Conservation (phyloP, 305 asterid species). For the Fraxinus albicans region DNA sequence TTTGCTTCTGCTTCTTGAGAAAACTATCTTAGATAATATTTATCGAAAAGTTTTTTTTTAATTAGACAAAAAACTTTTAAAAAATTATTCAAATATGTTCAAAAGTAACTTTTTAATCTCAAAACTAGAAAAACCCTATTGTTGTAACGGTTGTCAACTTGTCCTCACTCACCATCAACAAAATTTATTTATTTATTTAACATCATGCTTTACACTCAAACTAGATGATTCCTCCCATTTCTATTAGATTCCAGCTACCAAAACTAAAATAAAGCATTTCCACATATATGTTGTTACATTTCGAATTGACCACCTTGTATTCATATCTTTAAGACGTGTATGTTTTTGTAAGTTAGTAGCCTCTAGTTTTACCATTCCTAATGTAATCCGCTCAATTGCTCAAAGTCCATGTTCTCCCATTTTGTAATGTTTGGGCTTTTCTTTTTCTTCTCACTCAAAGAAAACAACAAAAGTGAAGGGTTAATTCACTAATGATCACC, state of each 20-base stretch:
- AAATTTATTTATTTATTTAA: neutral
- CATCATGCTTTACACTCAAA: neutral
- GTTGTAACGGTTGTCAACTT: neutral
- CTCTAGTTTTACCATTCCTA: neutral
- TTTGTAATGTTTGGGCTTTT: neutral
- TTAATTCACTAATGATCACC: neutral
- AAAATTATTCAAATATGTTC: neutral
- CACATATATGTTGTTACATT: neutral
- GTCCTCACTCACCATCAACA: neutral
- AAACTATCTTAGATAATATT: no score
- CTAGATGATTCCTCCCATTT: neutral
- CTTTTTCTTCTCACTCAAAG: neutral
- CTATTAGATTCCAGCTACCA: neutral
- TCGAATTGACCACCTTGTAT: neutral
- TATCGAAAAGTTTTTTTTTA: no score
- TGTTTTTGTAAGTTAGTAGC: neutral
- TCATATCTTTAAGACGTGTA: neutral
- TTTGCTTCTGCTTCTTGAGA: neutral
- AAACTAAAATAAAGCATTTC: neutral
- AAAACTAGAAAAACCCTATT: no score
- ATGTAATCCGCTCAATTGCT: neutral
- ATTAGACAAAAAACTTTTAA: neutral
- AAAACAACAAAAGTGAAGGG: no score
- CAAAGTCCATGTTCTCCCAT: neutral
- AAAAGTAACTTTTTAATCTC: no score